Evolutionary conservation across 2,329 filamentous ascomycete species (phyloP), one percentile per base, ranked within the genome.

Genomic region (Pseudogymnoascus destructans): DNA sequence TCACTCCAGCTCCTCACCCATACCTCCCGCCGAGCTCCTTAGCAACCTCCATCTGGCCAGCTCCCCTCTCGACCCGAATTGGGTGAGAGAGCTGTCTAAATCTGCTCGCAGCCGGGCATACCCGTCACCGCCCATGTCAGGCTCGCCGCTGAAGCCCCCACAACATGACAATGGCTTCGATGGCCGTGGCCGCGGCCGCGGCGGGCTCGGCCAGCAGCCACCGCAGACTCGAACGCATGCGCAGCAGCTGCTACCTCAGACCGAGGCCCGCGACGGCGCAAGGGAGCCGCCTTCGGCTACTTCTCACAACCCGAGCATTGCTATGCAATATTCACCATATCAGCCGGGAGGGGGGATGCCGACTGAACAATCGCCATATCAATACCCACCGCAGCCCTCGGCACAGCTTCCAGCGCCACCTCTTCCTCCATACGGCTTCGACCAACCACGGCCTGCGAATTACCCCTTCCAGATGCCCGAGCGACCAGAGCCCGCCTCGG

Each of bases 111-210:
- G 74, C 68, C 75, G 75, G 76, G 79, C 78, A 70, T 86, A 86
- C 74, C 82, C 82, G 70, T 86, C 83, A 77, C 82, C 83, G 74
- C 83, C 83, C 77, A 86, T 86, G 83, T 85, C 83, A 76, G 81
- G 80, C 70, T 84, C 82, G 75, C 80, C 82, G 67, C 77, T 77
- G 66, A 74, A 78, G 66, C 78, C 80, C 71, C 74, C 77, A 70
- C 82, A 79, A 74, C 70, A 73, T 74, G 76, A 76, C 70, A 77
- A 74, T 71, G 79, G 82, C 72, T 75, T 75, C 67, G 75, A 74
- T 72, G 76, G 79, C 71, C 75, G 77, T 71, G 73, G 75, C 68
- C 77, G 78, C 67, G 73, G 72, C 67, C 70, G 70, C 65, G 79
- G 67, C 66, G 66, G 63, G 58, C 61, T 25, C 40, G 40, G 40